These are phyloP conservation scores for Yarrowia divulgata DNA, from an alignment of 805 yeast species.

Conservation along the genomic window DNA sequence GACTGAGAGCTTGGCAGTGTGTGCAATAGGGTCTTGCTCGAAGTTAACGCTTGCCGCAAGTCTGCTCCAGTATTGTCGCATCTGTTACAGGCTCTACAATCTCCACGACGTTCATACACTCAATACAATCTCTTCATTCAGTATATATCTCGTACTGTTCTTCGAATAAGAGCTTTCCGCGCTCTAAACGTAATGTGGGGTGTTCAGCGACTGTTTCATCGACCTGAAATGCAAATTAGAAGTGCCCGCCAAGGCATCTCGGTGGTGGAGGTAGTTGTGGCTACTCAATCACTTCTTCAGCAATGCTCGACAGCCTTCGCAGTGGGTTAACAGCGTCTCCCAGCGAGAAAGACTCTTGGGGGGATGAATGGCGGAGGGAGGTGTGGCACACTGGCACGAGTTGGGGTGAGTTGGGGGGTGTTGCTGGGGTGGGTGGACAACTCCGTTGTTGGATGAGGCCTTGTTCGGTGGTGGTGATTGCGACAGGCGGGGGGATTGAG, in stretches of 20 bases:
- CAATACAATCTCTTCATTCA: too few species aligned
- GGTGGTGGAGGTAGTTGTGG: too few species aligned
- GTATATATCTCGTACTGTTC: too few species aligned
- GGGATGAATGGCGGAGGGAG: constrained; percentile 9
- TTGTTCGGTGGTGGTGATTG: not conserved
- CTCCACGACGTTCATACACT: too few species aligned
- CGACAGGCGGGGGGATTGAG: not conserved
- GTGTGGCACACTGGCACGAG: constrained; percentile 11
- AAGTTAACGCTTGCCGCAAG: too few species aligned
- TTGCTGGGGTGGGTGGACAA: not conserved
- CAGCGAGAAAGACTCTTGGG: constrained; percentile 17
- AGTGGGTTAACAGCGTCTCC: constrained; percentile 11
- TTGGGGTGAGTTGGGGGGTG: constrained; percentile 1
- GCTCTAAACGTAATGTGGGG: too few species aligned
- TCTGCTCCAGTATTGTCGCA: too few species aligned
- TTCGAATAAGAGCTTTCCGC: too few species aligned
- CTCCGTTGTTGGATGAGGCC: not conserved
- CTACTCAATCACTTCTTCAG: constrained; percentile 10
- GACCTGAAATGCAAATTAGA: not conserved
- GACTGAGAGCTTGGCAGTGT: not conserved
- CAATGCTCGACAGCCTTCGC: constrained; percentile 12
- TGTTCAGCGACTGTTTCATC: not conserved
- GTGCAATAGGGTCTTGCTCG: too few species aligned
- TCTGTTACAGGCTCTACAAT: too few species aligned
- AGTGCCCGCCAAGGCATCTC: not conserved